Evolutionary conservation across 177 flowering plant genomes (phyloP).

Genomic region (Vitis hybrid): DNA sequence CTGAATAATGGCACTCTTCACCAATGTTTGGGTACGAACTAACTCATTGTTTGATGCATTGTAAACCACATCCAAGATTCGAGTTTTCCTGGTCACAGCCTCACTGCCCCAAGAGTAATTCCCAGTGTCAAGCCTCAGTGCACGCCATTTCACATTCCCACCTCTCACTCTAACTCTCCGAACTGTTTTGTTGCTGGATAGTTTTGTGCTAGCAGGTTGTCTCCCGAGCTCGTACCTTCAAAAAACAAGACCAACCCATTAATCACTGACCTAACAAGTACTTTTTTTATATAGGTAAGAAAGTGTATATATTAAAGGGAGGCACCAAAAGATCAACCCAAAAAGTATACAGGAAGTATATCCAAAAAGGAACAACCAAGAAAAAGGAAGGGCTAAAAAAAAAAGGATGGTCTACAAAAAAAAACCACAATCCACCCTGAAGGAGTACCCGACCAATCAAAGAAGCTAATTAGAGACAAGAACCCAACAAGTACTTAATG

Average conservation of each 20-base stretch:
- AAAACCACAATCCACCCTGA: no score
- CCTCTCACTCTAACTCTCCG: conserved; percentile 53
- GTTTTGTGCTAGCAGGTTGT: conserved; percentile 50
- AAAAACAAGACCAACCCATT: background rate
- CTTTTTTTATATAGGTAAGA: background rate
- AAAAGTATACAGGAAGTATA: no score
- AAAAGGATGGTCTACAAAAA: no score
- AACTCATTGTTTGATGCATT: conserved; percentile 65
- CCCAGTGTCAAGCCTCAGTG: conserved; percentile 50
- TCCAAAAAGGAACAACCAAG: no score
- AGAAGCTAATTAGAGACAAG: no score
- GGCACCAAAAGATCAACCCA: no score
- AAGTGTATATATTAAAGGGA: background rate
- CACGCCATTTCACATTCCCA: conserved; percentile 65
- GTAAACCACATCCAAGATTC: conserved; percentile 51
- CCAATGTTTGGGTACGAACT: conserved; percentile 52
- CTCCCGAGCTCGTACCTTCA: conserved; percentile 61
- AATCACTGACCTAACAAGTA: background rate
- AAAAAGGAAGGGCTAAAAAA: no score
- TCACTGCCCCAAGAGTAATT: conserved; percentile 57
- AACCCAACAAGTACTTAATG: no score
- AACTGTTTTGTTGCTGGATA: conserved; percentile 57
- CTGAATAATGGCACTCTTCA: conserved; percentile 55
- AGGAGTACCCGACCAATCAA: no score
- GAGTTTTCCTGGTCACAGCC: conserved; percentile 48